Evolutionary conservation across 2,329 filamentous ascomycete genomes (phyloP).

Genomic region (Elsinoe arachidis): DNA sequence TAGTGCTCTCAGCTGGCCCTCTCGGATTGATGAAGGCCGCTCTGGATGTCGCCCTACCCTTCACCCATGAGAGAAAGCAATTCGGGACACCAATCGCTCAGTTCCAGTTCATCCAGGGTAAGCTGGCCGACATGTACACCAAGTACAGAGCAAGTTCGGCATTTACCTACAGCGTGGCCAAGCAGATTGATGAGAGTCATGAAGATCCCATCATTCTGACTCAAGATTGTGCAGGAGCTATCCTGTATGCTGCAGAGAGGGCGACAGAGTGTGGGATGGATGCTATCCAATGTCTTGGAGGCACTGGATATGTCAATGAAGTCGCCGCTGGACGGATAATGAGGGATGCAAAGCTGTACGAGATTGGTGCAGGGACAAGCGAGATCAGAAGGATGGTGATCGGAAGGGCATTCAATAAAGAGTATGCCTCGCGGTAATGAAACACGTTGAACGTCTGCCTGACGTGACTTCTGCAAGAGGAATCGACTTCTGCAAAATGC

Average conservation of each 20-base stretch:
- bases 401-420: slow-evolving; percentile 81
- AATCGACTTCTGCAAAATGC: background rate
- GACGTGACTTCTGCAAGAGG: background rate
- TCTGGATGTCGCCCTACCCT: slow-evolving; percentile 78
- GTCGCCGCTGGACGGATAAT: slow-evolving; percentile 81
- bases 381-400: slow-evolving; percentile 94
- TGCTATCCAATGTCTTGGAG: slow-evolving; percentile 84
- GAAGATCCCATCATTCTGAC: slow-evolving; percentile 53
- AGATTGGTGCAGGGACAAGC: slow-evolving; percentile 93
- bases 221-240: slow-evolving; percentile 89
- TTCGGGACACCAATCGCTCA: slow-evolving; percentile 80
- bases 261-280: slow-evolving; percentile 82
- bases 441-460: background rate
- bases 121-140: slow-evolving; percentile 95
- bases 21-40: slow-evolving; percentile 90
- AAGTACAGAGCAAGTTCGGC: slow-evolving; percentile 75
- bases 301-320: slow-evolving; percentile 74
- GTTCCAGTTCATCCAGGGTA: slow-evolving; percentile 88
- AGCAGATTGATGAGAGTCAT: slow-evolving; percentile 60
- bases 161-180: slow-evolving; percentile 80
- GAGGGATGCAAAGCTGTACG: slow-evolving; percentile 74
- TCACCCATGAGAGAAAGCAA: slow-evolving; percentile 80
- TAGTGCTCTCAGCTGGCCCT: slow-evolving; percentile 85
- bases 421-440: slow-evolving; percentile 39
- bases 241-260: slow-evolving; percentile 84